phyloP scores from a whole-genome alignment of 2,329 filamentous ascomycete genomes.

The Hypoxylon sp. region DNA sequence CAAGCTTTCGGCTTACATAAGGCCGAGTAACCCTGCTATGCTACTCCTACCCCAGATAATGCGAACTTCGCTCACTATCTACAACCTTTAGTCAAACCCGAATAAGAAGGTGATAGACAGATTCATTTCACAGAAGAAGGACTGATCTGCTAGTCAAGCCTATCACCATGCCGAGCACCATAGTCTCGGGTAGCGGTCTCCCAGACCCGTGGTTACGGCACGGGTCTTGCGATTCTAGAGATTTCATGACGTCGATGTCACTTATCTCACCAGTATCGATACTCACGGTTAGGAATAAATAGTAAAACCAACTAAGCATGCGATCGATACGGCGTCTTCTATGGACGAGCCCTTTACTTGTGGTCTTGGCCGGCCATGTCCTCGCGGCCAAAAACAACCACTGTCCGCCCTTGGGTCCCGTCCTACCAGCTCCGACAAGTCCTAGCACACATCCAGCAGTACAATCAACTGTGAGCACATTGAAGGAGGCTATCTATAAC shows the following conservation, averaged over 20 bases:
- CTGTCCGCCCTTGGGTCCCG: conserved; percentile 34
- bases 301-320: neutral
- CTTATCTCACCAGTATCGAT: neutral
- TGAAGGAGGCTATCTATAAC: neutral
- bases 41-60: neutral
- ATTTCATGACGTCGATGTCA: neutral
- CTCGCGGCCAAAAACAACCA: conserved; percentile 28
- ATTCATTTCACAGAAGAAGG: neutral
- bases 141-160: neutral
- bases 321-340: neutral
- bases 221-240: neutral
- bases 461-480: conserved; percentile 8
- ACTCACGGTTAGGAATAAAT: neutral
- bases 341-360: conserved; percentile 2
- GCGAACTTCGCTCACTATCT: neutral
- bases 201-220: neutral
- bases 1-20: neutral
- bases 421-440: conserved; percentile 29
- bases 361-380: conserved; percentile 12
- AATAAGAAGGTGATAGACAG: neutral
- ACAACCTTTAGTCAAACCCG: neutral
- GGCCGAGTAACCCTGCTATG: neutral
- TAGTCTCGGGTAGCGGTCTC: neutral
- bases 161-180: neutral
- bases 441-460: conserved; percentile 30